These are phyloP conservation scores for Neckera pumila DNA, from an alignment of 225 moss, liverwort and hornwort genomes.

Conservation along the genomic window DNA sequence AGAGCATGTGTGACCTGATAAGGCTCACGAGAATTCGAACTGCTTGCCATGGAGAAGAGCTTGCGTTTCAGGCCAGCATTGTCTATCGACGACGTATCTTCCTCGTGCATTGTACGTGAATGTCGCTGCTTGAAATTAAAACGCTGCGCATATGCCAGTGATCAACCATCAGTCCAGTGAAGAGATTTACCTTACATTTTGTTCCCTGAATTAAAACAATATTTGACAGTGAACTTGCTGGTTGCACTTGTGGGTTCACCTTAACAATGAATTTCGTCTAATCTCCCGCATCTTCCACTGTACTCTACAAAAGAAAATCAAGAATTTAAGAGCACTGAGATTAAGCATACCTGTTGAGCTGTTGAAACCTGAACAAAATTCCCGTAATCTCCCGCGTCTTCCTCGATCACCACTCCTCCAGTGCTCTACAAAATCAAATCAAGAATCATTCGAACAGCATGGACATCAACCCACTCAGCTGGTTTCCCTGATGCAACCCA, in stretches of 20 bases:
- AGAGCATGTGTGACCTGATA: constrained; percentile 17
- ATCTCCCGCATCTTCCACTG: not conserved
- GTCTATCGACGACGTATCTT: not conserved
- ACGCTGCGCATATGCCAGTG: not conserved
- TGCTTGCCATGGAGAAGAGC: constrained; percentile 4
- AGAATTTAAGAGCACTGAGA: not conserved
- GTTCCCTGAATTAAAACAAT: not conserved
- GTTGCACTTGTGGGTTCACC: not conserved
- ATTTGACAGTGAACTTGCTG: not conserved
- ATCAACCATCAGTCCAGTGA: not conserved
- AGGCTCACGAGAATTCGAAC: constrained; percentile 1
- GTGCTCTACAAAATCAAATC: not conserved
- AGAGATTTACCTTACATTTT: not conserved
- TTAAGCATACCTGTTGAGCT: not conserved
- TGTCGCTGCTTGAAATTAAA: not conserved
- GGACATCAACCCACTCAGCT: not conserved
- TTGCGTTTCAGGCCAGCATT: constrained; percentile 32
- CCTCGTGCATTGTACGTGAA: constrained; percentile 5
- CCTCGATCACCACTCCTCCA: not conserved
- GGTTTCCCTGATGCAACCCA: not conserved
- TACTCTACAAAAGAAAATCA: not conserved
- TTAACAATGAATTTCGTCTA: not conserved
- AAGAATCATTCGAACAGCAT: not conserved
- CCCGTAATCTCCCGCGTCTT: not conserved
- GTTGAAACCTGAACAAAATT: not conserved